phyloP scores from a whole-genome alignment of 2,329 filamentous ascomycete genomes.

The Didymosphaeria variabile region DNA sequence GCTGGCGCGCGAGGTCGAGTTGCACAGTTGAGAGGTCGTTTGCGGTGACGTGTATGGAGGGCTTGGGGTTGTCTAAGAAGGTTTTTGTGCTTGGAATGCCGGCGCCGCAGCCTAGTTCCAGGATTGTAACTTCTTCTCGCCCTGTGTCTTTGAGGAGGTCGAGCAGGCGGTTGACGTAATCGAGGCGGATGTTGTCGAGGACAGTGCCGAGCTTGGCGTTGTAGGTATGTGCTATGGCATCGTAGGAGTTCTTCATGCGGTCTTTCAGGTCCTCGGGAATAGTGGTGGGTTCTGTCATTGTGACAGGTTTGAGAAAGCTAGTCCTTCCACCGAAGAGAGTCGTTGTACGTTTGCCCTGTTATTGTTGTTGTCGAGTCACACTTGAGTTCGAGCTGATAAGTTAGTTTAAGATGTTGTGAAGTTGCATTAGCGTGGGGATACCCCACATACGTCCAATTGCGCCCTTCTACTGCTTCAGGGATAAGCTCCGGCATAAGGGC shows the following conservation, averaged over 20 bases:
- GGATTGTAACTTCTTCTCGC: slow-evolving; percentile 14
- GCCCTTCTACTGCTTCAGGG: slow-evolving; percentile 3
- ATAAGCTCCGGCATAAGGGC: slow-evolving; percentile 3
- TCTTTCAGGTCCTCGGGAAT: slow-evolving; percentile 34
- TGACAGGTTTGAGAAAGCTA: neutral
- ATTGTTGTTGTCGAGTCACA: neutral
- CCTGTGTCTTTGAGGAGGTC: slow-evolving; percentile 15
- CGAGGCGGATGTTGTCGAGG: slow-evolving; percentile 32
- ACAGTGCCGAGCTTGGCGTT: slow-evolving; percentile 28
- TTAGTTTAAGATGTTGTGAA: neutral
- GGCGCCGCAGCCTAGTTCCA: slow-evolving; percentile 43
- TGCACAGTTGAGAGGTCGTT: slow-evolving; percentile 56
- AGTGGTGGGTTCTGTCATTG: neutral
- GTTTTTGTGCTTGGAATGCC: slow-evolving; percentile 40
- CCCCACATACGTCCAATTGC: neutral
- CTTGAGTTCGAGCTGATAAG: neutral
- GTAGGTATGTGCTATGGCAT: slow-evolving; percentile 40
- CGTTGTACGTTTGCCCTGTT: too few relatives aligned
- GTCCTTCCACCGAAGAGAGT: too few relatives aligned
- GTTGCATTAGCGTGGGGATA: slow-evolving; percentile 8
- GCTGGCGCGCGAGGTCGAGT: slow-evolving; percentile 45
- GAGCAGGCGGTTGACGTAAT: slow-evolving; percentile 33
- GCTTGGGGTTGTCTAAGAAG: slow-evolving; percentile 29
- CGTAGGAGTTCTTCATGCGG: slow-evolving; percentile 40
- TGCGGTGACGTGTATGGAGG: slow-evolving; percentile 45